phyloP scores from a whole-genome alignment of 768 basidiomycete species.

The Suillus tomentosus region DNA sequence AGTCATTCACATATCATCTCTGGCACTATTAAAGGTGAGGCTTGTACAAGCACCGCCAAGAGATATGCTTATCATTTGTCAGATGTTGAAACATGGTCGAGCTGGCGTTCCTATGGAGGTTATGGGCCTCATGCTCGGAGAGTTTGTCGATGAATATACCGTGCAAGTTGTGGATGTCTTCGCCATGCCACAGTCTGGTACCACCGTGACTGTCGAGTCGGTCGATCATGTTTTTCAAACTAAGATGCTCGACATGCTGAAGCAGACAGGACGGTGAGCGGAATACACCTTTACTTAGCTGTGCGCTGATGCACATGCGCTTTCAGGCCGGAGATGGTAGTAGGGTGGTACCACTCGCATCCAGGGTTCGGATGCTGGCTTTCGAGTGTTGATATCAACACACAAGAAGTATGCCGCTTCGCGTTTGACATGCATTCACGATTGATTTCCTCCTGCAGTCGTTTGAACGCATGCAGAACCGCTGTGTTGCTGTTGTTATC shows the following conservation, averaged over 20 bases:
- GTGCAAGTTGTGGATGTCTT: slow-evolving; percentile 96
- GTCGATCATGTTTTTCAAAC: slow-evolving; percentile 99
- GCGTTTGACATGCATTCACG: slow-evolving; percentile 18
- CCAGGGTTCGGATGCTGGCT: slow-evolving; percentile 99
- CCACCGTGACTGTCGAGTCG: slow-evolving; percentile 95
- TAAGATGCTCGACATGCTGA: slow-evolving; percentile 98
- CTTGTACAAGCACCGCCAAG: background rate
- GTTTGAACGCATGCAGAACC: slow-evolving; percentile 90
- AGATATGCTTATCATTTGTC: slow-evolving; percentile 13
- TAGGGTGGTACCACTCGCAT: slow-evolving; percentile 99
- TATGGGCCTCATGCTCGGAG: slow-evolving; percentile 97
- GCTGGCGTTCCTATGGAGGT: slow-evolving; percentile 99
- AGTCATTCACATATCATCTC: slow-evolving; percentile 94
- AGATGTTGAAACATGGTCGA: slow-evolving; percentile 99
- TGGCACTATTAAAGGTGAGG: slow-evolving; percentile 92
- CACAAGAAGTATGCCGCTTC: slow-evolving; percentile 75
- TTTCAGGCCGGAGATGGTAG: slow-evolving; percentile 90
- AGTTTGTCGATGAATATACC: slow-evolving; percentile 97
- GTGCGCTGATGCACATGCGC: slow-evolving; percentile 12
- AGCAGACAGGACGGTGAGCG: slow-evolving; percentile 93
- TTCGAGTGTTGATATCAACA: slow-evolving; percentile 98
- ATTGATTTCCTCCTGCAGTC: slow-evolving; percentile 54
- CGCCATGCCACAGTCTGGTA: slow-evolving; percentile 98
- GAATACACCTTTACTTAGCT: slow-evolving; percentile 8
- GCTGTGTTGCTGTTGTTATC: slow-evolving; percentile 95